Evolutionary conservation across 1,284 basidiomycete genomes (phyloP).

Genomic region (Irpex lacteus): DNA sequence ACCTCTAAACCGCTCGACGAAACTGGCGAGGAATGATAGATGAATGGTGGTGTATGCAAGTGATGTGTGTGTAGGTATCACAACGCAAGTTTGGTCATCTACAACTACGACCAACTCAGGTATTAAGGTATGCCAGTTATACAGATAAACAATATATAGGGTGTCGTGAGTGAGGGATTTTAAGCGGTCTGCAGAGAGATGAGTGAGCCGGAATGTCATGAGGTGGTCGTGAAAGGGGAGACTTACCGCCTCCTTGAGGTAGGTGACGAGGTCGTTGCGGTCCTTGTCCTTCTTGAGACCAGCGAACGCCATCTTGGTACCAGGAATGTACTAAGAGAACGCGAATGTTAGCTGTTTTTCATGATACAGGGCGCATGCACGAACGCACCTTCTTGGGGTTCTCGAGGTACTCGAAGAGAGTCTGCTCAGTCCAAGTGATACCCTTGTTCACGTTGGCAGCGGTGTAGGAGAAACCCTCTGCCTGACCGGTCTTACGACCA

Average conservation of each 20-base stretch:
- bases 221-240: neutral
- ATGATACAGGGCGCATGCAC: neutral
- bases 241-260: slow-evolving; percentile 69
- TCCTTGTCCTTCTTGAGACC: slow-evolving; percentile 98
- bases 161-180: slow-evolving; percentile 4
- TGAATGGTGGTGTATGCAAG: slow-evolving; percentile 13
- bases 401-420: slow-evolving; percentile 92
- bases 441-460: slow-evolving; percentile 97
- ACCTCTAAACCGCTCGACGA: neutral
- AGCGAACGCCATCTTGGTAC: slow-evolving; percentile 97
- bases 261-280: slow-evolving; percentile 85
- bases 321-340: slow-evolving; percentile 78
- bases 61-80: slow-evolving; percentile 8
- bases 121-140: slow-evolving; percentile 12
- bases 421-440: slow-evolving; percentile 81
- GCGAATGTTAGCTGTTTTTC: slow-evolving; percentile 11
- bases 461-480: slow-evolving; percentile 88
- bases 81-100: slow-evolving; percentile 8
- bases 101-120: slow-evolving; percentile 12
- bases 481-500: slow-evolving; percentile 91
- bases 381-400: slow-evolving; percentile 90
- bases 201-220: neutral
- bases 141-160: slow-evolving; percentile 4
- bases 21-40: neutral
- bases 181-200: slow-evolving; percentile 15